Base-by-base conservation (phyloP, 2,329 filamentous ascomycete species). In the Cordyceps cicadae region DNA sequence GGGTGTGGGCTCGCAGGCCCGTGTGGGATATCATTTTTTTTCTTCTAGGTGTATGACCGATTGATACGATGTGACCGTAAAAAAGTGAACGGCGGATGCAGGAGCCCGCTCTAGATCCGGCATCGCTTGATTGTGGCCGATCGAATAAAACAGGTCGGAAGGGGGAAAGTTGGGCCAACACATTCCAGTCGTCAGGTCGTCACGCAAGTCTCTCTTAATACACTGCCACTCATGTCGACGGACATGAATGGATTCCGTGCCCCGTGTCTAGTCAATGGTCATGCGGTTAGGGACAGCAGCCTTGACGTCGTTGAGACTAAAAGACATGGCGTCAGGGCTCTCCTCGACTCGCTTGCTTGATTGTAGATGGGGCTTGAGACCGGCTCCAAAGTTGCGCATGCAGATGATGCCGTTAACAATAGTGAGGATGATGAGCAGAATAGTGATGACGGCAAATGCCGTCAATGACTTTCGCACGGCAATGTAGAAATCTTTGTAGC, bases 371-470 rank as follows among this genome's bases (percentile, higher is more conserved):
- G 86, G 87, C 78, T 95, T 97, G 63, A 99, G 80, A 9, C 94
- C 94, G 66, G 87, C 87, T 74, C 88, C 84, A 76, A 97, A 99
- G 77, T 97, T 97, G 73, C 82, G 78, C 75, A 91, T 92, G 81
- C 93, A 97, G 68, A 93, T 81, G 69, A 89, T 85, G 45, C 91
- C 92, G 67, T 96, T 92, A 72, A 83, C 76, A 67, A 99, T 97
- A 62, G 94, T 99, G 64, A 92, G 78, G 56, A 97, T 77, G 67
- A 99, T 90, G 63, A 97, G 79, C 32, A 95, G 75, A 62, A 99
- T 90, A 46, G 94, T 97, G 68, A 99, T 87, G 64, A 96, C 86
- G 56, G 94, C 93, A 70, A 99, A 99, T 62, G 92, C 90, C 5
- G 93, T 97, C 70, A 99, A 80, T 17, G 89, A 93, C 70, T 88